Evolutionary conservation across 2,329 filamentous ascomycete species (phyloP).

Genomic region (Fusarium palustre): DNA sequence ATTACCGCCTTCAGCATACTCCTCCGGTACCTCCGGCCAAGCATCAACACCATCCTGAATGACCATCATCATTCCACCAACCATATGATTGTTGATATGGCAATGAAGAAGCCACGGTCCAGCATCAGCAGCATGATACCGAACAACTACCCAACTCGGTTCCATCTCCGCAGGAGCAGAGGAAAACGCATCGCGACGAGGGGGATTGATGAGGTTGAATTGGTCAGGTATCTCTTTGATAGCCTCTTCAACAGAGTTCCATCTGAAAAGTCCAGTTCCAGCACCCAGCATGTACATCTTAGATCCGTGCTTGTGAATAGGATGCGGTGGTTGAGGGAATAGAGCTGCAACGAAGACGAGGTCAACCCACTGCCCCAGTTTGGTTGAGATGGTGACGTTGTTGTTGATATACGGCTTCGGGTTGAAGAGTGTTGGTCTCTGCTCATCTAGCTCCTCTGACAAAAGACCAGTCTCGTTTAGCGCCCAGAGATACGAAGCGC

Average conservation of each 20-base stretch:
- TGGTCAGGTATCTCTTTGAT: slow-evolving; percentile 56
- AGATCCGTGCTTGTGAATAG: slow-evolving; percentile 73
- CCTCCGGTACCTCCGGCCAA: slow-evolving; percentile 56
- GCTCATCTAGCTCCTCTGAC: slow-evolving; percentile 52
- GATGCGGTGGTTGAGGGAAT: slow-evolving; percentile 63
- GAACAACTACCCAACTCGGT: slow-evolving; percentile 60
- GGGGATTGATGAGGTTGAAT: slow-evolving; percentile 70
- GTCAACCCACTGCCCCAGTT: slow-evolving; percentile 65
- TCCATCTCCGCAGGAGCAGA: slow-evolving; percentile 40
- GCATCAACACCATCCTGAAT: slow-evolving; percentile 61
- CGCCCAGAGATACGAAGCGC: slow-evolving; percentile 64
- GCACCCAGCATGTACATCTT: slow-evolving; percentile 69
- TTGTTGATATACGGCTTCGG: slow-evolving; percentile 50
- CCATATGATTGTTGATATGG: slow-evolving; percentile 65
- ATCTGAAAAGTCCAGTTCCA: slow-evolving; percentile 64
- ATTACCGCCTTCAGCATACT: slow-evolving; percentile 49
- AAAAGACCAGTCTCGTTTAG: slow-evolving; percentile 61
- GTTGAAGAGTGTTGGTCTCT: slow-evolving; percentile 60
- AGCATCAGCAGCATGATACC: slow-evolving; percentile 65
- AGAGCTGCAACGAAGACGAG: slow-evolving; percentile 61
- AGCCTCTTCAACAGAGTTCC: slow-evolving; percentile 65
- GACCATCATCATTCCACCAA: slow-evolving; percentile 66
- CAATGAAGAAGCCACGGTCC: slow-evolving; percentile 68
- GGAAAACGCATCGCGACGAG: slow-evolving; percentile 59
- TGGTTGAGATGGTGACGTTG: slow-evolving; percentile 63